Base-by-base conservation (phyloP, 2,329 filamentous ascomycete genomes). In the Trichoderma asperellum region DNA sequence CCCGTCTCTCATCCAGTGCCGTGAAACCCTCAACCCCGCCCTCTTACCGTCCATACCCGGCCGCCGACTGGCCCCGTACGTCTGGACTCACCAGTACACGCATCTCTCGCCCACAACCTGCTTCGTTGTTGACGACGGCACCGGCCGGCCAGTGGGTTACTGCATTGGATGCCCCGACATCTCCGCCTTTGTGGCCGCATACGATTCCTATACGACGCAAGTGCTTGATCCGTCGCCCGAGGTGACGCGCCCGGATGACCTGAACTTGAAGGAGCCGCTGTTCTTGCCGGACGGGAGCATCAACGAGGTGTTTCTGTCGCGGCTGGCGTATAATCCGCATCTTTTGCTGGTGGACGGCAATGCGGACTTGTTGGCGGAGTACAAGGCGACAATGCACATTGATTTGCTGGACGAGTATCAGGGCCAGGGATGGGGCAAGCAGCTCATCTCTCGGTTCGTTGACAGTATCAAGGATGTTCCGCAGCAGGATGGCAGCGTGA, bases 51-150 rank as follows among this genome's bases (percentile, higher is more conserved):
- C 80, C 34, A 74, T 78, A 43, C 74, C 73, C 12, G 79, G 78
- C 5, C 71, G 72, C 58, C 77, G 76, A 21, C 77, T 84, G 35
- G 79, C 82, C 16, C 83, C 83, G 1, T 85, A 86, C 76, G 72
- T 86, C 73, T 86, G 84, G 84, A 84, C 83, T 10, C 83, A 85
- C 73, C 83, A 81, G 47, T 85, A 82, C 79, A 84, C 82, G 18
- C 77, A 80, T 72, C 81, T 85, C 70, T 83, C 78, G 10, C 83
- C 83, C 0, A 52, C 71, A 12, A 81, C 81, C 16, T 84, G 82
- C 78, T 82, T 83, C 75, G 80, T 86, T 12, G 80, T 86, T 16
- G 84, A 85, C 75, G 81, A 85, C 74, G 83, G 83, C 53, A 55
- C 72, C 4, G 84, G 83, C 3, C 71, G 59, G 8, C 81, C 78